Evolutionary conservation across 306 rosid species (phyloP), one percentile per base, ranked within the genome.

Genomic region (Rosa chinensis): DNA sequence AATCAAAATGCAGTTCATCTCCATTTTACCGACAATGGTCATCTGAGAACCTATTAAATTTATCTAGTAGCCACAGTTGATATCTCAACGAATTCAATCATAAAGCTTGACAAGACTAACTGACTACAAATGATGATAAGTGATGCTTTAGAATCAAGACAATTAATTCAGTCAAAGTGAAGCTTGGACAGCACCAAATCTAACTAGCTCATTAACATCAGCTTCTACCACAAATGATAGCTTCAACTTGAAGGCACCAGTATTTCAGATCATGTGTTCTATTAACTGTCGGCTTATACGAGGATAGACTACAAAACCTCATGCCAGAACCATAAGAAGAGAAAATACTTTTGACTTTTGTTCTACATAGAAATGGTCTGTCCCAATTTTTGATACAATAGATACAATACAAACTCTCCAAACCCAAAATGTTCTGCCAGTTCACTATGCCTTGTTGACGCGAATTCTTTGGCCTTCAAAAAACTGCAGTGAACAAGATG

Each of bases 391-490:
- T 61, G 63, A 77, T 58, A 62, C 62, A 67, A 69, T 71, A 17
- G 81, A 80, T 76, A 72, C 66, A 59, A 35, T 70, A 70, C 66
- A 81, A 75, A 72, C 74, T 74, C 82, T 75, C 67, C 44, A 80
- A 72, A 39, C 62, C 42, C 44, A 56, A 64, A 71, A 10, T 1
- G 20, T 43, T 86, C 73, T 66, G 67, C 73, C 59, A 28, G 49
- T 21, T 18, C 61, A 47, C 81, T 84, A 92, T 0, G 98, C 98
- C 87, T 94, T 92, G 89, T 90, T 94, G 86, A 94, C 98, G 0
- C 97, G 94, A 63, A 94, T 89, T 14, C 66, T 66, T 81, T 90
- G 94, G 58, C 97, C 98, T 88, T 94, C 98, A 67, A 94, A 85
- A 77, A 80, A 78, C 98, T 94, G 97, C 91, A 88, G 32, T 64